Evolutionary conservation across 2,329 filamentous ascomycete species (phyloP), one percentile per base, ranked within the genome.

Genomic region (Aspergillus glaucus): DNA sequence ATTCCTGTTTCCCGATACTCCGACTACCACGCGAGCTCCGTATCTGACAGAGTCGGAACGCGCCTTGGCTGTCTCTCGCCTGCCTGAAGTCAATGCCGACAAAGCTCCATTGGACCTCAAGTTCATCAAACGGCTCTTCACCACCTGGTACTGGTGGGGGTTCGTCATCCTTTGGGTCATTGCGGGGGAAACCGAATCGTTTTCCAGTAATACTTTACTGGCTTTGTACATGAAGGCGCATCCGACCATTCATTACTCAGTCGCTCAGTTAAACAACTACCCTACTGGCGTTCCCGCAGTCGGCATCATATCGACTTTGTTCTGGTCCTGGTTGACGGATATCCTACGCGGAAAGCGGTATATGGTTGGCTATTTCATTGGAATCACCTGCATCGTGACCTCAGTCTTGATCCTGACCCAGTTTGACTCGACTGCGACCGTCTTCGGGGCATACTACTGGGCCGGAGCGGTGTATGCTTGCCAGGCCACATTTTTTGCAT

Each of bases 401-500:
- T 78, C 80, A 0, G 74, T 77, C 4, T 77, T 88, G 3, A 78
- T 88, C 2, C 67, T 88, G 0, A 75, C 75, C 0, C 75, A 76
- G 30, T 73, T 75, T 0, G 65, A 69, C 0, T 77, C 75, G 2
- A 84, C 79, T 0, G 60, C 75, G 0, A 70, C 79, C 1, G 76
- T 81, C 0, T 85, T 88, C 52, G 82, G 65, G 0, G 82, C 83
- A 3, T 87, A 86, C 56, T 87, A 87, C 63, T 84, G 80, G 79
- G 81, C 84, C 0, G 85, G 85, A 1, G 72, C 78, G 3, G 81
- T 87, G 0, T 88, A 88, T 55, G 84, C 85, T 0, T 86, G 84
- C 58, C 84, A 88, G 64, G 84, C 85, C 0, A 85, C 81, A 0
- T 87, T 88, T 56, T 88, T 88, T 55, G 85, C 85, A 0, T 88